Base-by-base conservation (phyloP, 805 yeast genomes). In the Candida ovalis region DNA sequence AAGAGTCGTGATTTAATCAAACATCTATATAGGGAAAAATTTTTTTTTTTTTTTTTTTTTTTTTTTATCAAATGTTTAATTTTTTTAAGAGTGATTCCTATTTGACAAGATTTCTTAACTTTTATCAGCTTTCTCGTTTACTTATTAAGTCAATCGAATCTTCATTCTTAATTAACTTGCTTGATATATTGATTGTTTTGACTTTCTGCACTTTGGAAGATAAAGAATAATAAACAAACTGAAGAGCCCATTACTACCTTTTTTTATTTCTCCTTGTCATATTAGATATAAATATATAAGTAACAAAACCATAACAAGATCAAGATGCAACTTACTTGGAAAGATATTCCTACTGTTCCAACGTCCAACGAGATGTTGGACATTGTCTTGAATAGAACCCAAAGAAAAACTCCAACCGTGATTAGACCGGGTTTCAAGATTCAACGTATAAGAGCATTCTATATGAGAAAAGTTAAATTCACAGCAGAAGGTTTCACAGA, bases 401-500 rank as follows among this genome's bases (percentile, higher is more conserved):
- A 94, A 75, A 84, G 99, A 74, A 94, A 94, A 73, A 94, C 99
- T 5, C 99, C 99, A 50, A 94, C 99, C n/a, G 97, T 94, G 48
- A 87, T 94, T 59, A 84, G 99, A 69, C 87, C 96, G 18, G 98
- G 98, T 49, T 94, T 91, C 76, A 86, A 88, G 66, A 92, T 94
- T 68, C 86, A 94, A 61, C 89, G 99, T 77, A 94, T 94, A 62
- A 79, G 99, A 60, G 88, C 97, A 12, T 94, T 94, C 64, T 94
- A 94, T 72, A 92, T 94, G 97, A 84, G 99, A 76, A 94, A 94
- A 66, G 99, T 94, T 52, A 88, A 87, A 63, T 94, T 81, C 69
- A 94, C 99, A 12, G 88, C 96, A 46, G 99, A 94, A 66, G 98
- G 99, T 18, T 94, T 94, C 66, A 77, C 81, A 52, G 99, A 94